Evolutionary conservation across 768 basidiomycete genomes (phyloP), one percentile per base, ranked within the genome.

Genomic region (Tremella mesenterica): DNA sequence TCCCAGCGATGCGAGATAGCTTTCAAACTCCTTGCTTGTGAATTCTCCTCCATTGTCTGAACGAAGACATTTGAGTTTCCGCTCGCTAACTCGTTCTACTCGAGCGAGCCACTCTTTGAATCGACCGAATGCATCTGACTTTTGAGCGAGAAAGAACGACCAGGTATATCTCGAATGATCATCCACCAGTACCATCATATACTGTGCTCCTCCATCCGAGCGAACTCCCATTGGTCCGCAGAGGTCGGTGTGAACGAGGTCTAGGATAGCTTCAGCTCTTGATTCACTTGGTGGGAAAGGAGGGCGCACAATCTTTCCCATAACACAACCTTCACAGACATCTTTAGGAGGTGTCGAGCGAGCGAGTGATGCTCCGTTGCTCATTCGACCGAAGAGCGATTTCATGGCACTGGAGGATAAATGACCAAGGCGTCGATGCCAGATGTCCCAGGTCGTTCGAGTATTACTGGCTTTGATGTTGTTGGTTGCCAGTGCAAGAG

Each of bases 201-300:
- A 49, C 21, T 25, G 28, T 14, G 48, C 48, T 30, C 48, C 48
- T 31, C 48, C 48, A 21, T 49, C 29, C 8, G 48, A 49, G 16
- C n/a, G 33, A n/a, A 16, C n/a, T 12, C 29, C 48, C 8, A 49
- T 30, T 27, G n/a, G n/a, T n/a, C 18, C 27, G 28, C 48, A 49
- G 29, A 49, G 48, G 29, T 49, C 28, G 28, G 48, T 49, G 48
- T 49, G 48, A 36, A 49, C 48, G 14, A 49, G 33, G 48, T 49
- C 30, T 41, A 41, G 38, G 38, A 41, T 23, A 41, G n/a, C 23
- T 23, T 41, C 38, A 46, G 44, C 44, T 46, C 44, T 23, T 16
- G n/a, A 23, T 25, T n/a, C 44, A 46, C 20, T 29, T n/a, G 16
- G 44, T 23, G 44, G n/a, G 27, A 46, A 46, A 16, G 44, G 44